Evolutionary conservation across 148 eudicot species (phyloP).

Genomic region (Pharnaceum exiguum): DNA sequence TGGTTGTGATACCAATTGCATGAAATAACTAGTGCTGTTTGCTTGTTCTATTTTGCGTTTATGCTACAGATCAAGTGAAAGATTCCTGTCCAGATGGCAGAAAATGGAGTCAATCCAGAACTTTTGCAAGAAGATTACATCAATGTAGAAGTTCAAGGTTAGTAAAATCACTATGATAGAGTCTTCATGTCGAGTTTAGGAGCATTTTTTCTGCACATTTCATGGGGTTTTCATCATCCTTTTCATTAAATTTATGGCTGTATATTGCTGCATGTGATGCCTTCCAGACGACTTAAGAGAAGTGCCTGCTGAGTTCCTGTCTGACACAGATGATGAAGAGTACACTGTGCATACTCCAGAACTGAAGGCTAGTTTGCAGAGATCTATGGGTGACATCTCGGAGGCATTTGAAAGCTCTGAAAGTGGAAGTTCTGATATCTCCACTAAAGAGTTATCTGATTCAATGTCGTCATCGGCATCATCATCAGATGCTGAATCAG

Average conservation of each 20-base stretch:
- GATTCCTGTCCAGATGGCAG: conserved; percentile 12
- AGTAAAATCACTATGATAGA: background rate
- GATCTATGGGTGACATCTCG: conserved; percentile 22
- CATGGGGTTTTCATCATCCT: background rate
- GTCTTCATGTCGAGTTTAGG: background rate
- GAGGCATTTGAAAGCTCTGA: conserved; percentile 36
- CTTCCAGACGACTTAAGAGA: conserved; percentile 25
- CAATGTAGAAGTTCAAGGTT: conserved; percentile 18
- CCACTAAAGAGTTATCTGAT: conserved; percentile 47
- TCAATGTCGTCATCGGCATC: conserved; percentile 34
- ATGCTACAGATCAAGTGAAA: background rate
- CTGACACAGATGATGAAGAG: conserved; percentile 29
- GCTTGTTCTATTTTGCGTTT: background rate
- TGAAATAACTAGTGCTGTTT: background rate
- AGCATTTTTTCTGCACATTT: background rate
- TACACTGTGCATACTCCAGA: conserved; percentile 47
- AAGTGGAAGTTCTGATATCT: conserved; percentile 45
- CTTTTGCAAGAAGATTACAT: background rate
- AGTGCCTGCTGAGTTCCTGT: conserved; percentile 19
- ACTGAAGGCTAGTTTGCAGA: conserved; percentile 25
- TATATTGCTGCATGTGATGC: background rate
- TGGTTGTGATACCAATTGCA: background rate
- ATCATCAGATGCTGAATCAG: conserved; percentile 76
- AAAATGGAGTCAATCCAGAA: conserved; percentile 3
- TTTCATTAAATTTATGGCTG: background rate